Base-by-base conservation (phyloP, 257 asterid genomes). In the Misopates orontium region DNA sequence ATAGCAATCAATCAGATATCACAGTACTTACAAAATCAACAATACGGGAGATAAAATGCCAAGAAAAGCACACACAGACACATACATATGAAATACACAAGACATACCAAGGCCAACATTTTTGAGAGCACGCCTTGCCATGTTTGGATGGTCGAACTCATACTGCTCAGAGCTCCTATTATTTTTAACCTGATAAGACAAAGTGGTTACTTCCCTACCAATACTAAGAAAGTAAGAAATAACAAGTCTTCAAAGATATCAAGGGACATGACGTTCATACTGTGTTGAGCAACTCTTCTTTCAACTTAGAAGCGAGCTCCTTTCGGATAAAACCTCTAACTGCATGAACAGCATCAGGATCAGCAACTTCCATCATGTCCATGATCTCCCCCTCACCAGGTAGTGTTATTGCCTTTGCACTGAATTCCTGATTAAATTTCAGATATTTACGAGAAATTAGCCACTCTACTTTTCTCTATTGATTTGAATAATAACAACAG, bases 301-400 rank as follows among this genome's bases (percentile, higher is more conserved):
- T 87, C 66, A 89, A 68, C 68, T 80, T 85, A 19, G 85, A 83
- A 71, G 93, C 96, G 71, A 89, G 80, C 78, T 84, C 87, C 83
- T 84, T 83, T 70, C 85, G 76, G 72, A 89, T 76, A 74, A 84
- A 89, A 47, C 70, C 67, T 56, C 95, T 78, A 57, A 86, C 96
- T 5, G 92, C 87, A 71, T 86, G 88, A 80, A 89, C 95, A 41
- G 96, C 96, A 77, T 89, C 96, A 5, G 96, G 96, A 70, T 89
- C 96, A 20, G 96, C 96, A 69, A 84, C 83, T 71, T 80, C 83
- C 95, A 89, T 76, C 84, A 86, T 64, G 83, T 89, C 96, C 96
- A 86, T 86, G 70, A 89, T 84, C 75, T 89, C 96, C 31, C 95
- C 93, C 56, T 58, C 80, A 63, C 96, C 95, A 13, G 96, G 96